Evolutionary conservation across 2,329 filamentous ascomycete species (phyloP).

Genomic region (Akanthomyces lecanii): DNA sequence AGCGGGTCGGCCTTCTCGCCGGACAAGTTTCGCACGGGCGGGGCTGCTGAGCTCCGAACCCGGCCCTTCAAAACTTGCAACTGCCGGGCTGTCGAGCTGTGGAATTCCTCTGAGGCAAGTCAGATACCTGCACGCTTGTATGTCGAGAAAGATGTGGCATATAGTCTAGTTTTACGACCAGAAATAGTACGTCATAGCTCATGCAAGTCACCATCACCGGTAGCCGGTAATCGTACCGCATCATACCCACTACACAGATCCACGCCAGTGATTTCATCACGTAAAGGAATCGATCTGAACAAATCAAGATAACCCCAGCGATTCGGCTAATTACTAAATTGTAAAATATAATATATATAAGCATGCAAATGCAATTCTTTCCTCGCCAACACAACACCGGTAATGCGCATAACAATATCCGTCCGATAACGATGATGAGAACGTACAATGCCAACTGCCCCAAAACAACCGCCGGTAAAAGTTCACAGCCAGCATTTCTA

Average conservation of each 20-base stretch:
- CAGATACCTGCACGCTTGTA: background rate
- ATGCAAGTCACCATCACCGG: background rate
- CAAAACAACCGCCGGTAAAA: background rate
- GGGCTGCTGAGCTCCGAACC: constrained; percentile 5
- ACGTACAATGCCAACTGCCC: background rate
- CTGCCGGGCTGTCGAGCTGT: background rate
- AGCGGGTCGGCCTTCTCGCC: constrained; percentile 5
- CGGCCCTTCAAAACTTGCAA: background rate
- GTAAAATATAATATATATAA: constrained; percentile 8
- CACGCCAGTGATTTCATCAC: constrained; percentile 8
- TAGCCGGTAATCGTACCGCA: background rate
- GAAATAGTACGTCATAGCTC: background rate
- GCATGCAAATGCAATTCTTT: background rate
- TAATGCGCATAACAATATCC: constrained; percentile 13
- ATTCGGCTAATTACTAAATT: constrained; percentile 1
- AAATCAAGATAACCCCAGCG: background rate
- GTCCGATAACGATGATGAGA: constrained; percentile 6
- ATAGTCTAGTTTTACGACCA: background rate
- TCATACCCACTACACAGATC: constrained; percentile 9
- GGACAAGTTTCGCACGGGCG: background rate
- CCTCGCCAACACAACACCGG: constrained; percentile 13
- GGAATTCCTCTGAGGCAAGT: background rate
- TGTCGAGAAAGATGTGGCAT: background rate
- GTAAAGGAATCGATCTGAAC: background rate
- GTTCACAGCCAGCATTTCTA: background rate